A percentile compares a stretch with the other conserved stretches of the same genome.
These are phyloP conservation scores for Calocybe gangraenosa DNA, from an alignment of 768 basidiomycete species.

Conservation along the genomic window DNA sequence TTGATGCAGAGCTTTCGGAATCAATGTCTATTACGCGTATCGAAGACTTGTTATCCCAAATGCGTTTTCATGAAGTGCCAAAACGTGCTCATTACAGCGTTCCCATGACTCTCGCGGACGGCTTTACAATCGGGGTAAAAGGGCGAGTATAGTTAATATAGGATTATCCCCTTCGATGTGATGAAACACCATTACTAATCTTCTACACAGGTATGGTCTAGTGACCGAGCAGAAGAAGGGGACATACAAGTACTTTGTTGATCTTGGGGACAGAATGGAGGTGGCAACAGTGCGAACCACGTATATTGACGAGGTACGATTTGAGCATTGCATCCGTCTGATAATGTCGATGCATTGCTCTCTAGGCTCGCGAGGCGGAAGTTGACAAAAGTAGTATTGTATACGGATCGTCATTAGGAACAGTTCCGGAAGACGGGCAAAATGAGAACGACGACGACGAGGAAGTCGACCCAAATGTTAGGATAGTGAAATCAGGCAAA, in stretches of 20 bases:
- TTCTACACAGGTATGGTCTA: slow-evolving; percentile 66
- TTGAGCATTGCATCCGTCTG: background rate
- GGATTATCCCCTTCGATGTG: background rate
- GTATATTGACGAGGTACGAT: slow-evolving; percentile 71
- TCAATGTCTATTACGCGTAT: slow-evolving; percentile 75
- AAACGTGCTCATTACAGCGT: slow-evolving; percentile 83
- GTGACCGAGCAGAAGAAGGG: slow-evolving; percentile 88
- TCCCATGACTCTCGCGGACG: slow-evolving; percentile 74
- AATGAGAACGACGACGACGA: slow-evolving; percentile 38
- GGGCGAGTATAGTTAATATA: slow-evolving; percentile 40
- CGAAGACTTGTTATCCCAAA: slow-evolving; percentile 73
- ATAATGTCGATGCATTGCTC: background rate
- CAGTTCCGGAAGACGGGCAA: slow-evolving; percentile 31
- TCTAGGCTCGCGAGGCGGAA: slow-evolving; percentile 41
- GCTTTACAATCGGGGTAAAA: slow-evolving; percentile 75
- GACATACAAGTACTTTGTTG: slow-evolving; percentile 76
- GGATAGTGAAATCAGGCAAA: slow-evolving; percentile 46
- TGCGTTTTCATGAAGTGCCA: slow-evolving; percentile 77
- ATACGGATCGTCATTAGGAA: slow-evolving; percentile 39
- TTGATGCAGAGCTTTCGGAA: slow-evolving; percentile 47
- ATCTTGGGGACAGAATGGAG: slow-evolving; percentile 73
- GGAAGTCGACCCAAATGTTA: slow-evolving; percentile 23
- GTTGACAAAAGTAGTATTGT: slow-evolving; percentile 41
- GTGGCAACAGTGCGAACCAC: slow-evolving; percentile 66
- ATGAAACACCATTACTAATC: no score